Evolutionary conservation across 1,284 basidiomycete species (phyloP).

Genomic region (Ustilago vetiveriae): DNA sequence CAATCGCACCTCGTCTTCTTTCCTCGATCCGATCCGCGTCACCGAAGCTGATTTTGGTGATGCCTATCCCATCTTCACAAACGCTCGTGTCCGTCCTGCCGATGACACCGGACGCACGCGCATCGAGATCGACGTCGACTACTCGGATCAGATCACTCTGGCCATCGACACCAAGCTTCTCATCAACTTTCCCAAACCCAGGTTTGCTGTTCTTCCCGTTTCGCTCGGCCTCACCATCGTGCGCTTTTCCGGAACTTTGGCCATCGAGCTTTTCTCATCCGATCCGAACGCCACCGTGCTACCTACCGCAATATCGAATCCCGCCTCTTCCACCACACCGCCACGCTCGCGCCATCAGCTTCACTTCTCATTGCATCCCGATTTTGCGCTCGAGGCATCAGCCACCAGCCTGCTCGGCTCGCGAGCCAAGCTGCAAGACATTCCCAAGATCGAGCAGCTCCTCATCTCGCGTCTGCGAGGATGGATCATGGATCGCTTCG

Average conservation of each 20-base stretch:
- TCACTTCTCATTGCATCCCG: conserved; percentile 71
- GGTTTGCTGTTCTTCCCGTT: conserved; percentile 72
- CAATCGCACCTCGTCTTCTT: conserved; percentile 48
- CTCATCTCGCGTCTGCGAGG: conserved; percentile 70
- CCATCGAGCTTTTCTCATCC: conserved; percentile 28
- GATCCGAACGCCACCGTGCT: conserved; percentile 29
- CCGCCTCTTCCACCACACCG: conserved; percentile 62
- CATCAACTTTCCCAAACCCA: conserved; percentile 72
- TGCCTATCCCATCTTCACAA: conserved; percentile 70
- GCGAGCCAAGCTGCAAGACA: conserved; percentile 72
- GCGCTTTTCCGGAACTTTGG: conserved; percentile 71
- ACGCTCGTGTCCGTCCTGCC: conserved; percentile 71
- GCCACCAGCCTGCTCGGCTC: conserved; percentile 71
- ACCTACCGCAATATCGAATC: conserved; percentile 17
- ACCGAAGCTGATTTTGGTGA: conserved; percentile 71
- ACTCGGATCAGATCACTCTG: conserved; percentile 71
- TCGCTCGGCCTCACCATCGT: conserved; percentile 71
- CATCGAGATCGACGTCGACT: conserved; percentile 73
- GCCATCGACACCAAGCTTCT: conserved; percentile 72
- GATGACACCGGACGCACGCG: conserved; percentile 71
- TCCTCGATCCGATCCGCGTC: conserved; percentile 71
- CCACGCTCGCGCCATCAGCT: conserved; percentile 66
- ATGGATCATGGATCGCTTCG: conserved; percentile 70
- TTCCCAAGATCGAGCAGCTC: conserved; percentile 73
- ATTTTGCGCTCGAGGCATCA: conserved; percentile 72